Conservation (phyloP, 2,329 filamentous ascomycete species). For the Colletotrichum sp. region DNA sequence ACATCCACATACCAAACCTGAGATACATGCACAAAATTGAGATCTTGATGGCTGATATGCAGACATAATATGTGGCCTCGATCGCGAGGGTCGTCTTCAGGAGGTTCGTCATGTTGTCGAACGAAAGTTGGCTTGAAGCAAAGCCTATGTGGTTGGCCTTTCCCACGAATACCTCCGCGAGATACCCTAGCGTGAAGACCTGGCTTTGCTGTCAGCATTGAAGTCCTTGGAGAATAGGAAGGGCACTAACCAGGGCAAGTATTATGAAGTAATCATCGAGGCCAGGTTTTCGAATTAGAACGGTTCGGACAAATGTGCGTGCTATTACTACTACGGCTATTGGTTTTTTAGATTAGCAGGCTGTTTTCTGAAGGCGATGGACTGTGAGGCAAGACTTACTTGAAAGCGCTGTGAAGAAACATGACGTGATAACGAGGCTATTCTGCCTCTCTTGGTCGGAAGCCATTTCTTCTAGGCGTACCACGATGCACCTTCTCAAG, state of each 20-base stretch:
- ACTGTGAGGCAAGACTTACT: conserved; percentile 1
- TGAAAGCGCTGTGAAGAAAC: conserved; percentile 20
- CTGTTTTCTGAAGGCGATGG: neutral
- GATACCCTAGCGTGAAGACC: conserved; percentile 18
- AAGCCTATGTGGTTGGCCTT: conserved; percentile 26
- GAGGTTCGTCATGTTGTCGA: conserved; percentile 23
- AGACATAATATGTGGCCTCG: conserved; percentile 45
- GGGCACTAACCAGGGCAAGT: conserved; percentile 13
- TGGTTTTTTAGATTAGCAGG: neutral
- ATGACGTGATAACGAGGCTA: conserved; percentile 20
- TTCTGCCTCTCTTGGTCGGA: conserved; percentile 24
- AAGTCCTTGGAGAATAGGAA: neutral
- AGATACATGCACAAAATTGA: conserved; percentile 52
- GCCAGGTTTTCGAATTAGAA: conserved; percentile 23
- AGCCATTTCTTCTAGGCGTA: conserved; percentile 6
- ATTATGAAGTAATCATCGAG: conserved; percentile 25
- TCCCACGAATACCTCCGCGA: conserved; percentile 22
- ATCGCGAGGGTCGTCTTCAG: conserved; percentile 38
- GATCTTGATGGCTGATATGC: conserved; percentile 43
- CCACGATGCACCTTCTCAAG: neutral
- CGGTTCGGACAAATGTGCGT: conserved; percentile 16
- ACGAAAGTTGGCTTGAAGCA: conserved; percentile 13
- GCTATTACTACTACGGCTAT: conserved; percentile 21
- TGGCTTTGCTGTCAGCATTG: neutral
- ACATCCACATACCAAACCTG: conserved; percentile 40